These are phyloP conservation scores for Vaccinium darrowii DNA, from an alignment of 148 eudicot genomes.

Conservation along the genomic window DNA sequence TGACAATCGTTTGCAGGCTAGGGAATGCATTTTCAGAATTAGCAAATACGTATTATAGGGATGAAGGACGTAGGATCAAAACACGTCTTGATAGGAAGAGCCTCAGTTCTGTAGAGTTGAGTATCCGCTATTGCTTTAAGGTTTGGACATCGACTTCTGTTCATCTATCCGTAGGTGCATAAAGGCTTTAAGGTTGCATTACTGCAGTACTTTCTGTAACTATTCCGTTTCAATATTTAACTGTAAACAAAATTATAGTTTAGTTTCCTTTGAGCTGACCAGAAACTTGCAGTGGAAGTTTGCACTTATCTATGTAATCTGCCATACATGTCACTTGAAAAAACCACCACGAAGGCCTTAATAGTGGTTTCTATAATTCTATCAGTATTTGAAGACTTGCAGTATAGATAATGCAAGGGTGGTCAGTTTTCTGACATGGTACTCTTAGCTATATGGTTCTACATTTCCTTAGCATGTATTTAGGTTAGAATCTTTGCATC, in stretches of 20 bases:
- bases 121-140: conserved; percentile 86
- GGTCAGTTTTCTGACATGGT: neutral
- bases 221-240: neutral
- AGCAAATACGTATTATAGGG: conserved; percentile 66
- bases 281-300: neutral
- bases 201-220: conserved; percentile 3
- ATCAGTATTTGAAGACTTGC: neutral
- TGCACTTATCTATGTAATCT: neutral
- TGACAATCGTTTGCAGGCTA: conserved; percentile 48
- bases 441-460: neutral
- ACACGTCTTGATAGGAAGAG: conserved; percentile 78
- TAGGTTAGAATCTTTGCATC: no score
- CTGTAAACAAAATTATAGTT: neutral
- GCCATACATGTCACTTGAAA: neutral
- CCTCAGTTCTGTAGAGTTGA: conserved; percentile 61
- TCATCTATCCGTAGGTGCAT: neutral
- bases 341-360: neutral
- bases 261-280: neutral
- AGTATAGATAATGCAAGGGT: neutral
- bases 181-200: conserved; percentile 10
- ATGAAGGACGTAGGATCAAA: conserved; percentile 86
- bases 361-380: neutral
- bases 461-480: conserved; percentile 4
- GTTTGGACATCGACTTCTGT: conserved; percentile 31
- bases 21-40: conserved; percentile 68